Percentiles rank a stretch among this genome's conserved stretches.
phyloP scores from a whole-genome alignment of 345 rosid species.

The Noccaea bulbosa region DNA sequence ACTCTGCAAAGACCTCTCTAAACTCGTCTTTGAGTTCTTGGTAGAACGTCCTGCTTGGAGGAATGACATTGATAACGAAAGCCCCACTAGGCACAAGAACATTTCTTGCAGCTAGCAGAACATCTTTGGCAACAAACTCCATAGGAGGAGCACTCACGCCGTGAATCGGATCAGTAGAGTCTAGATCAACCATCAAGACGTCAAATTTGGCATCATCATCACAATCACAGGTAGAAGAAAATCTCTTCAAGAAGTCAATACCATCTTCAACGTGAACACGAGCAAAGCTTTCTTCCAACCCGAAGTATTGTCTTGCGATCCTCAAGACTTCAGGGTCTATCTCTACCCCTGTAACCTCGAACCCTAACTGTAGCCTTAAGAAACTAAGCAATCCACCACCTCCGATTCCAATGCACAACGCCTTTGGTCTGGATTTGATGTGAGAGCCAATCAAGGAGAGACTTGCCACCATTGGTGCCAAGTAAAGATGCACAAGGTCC shows the following conservation, averaged over 20 bases:
- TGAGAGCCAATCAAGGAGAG: conserved; percentile 49
- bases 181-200: conserved; percentile 83
- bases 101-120: conserved; percentile 58
- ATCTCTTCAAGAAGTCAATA: conserved; percentile 51
- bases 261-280: conserved; percentile 58
- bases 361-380: conserved; percentile 56
- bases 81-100: conserved; percentile 61
- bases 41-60: conserved; percentile 52
- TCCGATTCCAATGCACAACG: conserved; percentile 80
- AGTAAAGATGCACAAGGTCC: conserved; percentile 73
- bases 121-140: conserved; percentile 54
- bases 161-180: conserved; percentile 54
- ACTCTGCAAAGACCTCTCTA: conserved; percentile 52
- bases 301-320: conserved; percentile 65
- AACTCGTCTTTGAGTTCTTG: conserved; percentile 46
- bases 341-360: conserved; percentile 74
- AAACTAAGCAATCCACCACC: conserved; percentile 85
- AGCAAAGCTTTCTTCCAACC: conserved; percentile 58
- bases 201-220: conserved; percentile 51
- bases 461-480: conserved; percentile 79
- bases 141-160: conserved; percentile 75
- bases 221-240: conserved; percentile 19
- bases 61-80: conserved; percentile 68
- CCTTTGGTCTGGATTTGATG: conserved; percentile 55
- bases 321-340: conserved; percentile 68